phyloP scores from a whole-genome alignment of 2,329 filamentous ascomycete species.

The Epichloe uncinata region DNA sequence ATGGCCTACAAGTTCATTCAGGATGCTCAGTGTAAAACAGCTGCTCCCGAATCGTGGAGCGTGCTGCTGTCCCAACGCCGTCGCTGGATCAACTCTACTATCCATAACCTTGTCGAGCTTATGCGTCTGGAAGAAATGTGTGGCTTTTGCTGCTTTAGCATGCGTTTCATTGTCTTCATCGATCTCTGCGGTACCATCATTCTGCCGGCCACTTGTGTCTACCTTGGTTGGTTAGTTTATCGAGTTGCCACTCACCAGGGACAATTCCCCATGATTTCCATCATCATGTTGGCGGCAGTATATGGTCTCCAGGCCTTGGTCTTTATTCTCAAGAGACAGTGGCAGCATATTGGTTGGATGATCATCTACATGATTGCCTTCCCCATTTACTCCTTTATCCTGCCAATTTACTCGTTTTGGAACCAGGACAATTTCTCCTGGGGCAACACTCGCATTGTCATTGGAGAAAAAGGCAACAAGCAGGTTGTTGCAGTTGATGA shows the following conservation, averaged over 20 bases:
- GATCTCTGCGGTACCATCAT: constrained; percentile 89
- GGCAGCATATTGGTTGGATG: constrained; percentile 99
- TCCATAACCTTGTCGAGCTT: constrained; percentile 89
- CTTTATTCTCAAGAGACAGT: constrained; percentile 92
- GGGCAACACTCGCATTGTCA: constrained; percentile 96
- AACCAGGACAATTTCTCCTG: constrained; percentile 98
- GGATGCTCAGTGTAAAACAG: constrained; percentile 85
- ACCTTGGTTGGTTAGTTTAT: constrained; percentile 82
- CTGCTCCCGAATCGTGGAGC: constrained; percentile 86
- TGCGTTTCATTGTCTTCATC: constrained; percentile 92
- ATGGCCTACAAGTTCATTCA: constrained; percentile 97
- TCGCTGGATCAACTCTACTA: constrained; percentile 98
- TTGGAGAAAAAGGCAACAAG: constrained; percentile 85
- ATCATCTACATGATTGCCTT: constrained; percentile 95
- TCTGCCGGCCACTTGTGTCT: constrained; percentile 76
- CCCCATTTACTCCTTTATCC: constrained; percentile 81
- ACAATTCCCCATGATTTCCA: constrained; percentile 73
- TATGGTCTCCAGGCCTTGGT: constrained; percentile 94
- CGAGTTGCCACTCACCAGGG: constrained; percentile 53
- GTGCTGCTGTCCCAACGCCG: constrained; percentile 94
- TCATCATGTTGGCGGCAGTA: constrained; percentile 78
- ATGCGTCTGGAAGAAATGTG: constrained; percentile 87
- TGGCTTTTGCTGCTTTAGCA: constrained; percentile 97
- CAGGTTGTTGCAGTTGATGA: constrained; percentile 77
- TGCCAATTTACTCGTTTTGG: constrained; percentile 98